These are phyloP conservation scores for Aspergillus saccharolyticus DNA, from an alignment of 495 filamentous ascomycete species.

Conservation along the genomic window DNA sequence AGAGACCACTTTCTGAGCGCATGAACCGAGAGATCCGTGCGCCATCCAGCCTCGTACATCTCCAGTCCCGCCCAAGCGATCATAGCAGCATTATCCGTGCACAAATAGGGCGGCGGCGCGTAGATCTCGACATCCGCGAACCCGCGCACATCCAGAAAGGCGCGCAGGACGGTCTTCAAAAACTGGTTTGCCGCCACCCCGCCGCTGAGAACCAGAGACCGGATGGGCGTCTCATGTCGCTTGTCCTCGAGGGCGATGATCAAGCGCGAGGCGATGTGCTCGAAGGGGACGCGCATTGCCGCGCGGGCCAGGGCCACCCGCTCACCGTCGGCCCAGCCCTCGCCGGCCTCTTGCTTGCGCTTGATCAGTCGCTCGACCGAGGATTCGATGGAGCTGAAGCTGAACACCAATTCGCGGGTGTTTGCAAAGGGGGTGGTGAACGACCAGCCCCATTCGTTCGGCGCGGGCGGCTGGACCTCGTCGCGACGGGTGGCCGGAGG, in stretches of 20 bases:
- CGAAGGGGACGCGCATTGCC: constrained; percentile 75
- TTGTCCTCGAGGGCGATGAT: constrained; percentile 55
- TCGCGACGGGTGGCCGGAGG: constrained; percentile 50
- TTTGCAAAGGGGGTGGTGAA: constrained; percentile 52
- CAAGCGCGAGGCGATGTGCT: constrained; percentile 73
- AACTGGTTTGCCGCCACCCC: constrained; percentile 84
- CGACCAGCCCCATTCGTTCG: constrained; percentile 51
- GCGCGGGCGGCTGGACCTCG: constrained; percentile 38
- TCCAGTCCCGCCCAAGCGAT: constrained; percentile 91
- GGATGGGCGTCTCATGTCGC: constrained; percentile 27
- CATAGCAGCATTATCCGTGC: constrained; percentile 98
- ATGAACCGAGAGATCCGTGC: constrained; percentile 51
- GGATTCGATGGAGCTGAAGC: constrained; percentile 60
- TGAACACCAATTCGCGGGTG: constrained; percentile 50
- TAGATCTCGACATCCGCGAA: constrained; percentile 57
- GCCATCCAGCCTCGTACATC: constrained; percentile 80
- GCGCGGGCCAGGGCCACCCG: constrained; percentile 61
- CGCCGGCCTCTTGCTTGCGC: constrained; percentile 23
- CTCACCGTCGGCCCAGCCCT: constrained; percentile 36
- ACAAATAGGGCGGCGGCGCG: constrained; percentile 69
- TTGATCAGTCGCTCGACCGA: constrained; percentile 44
- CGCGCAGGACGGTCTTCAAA: constrained; percentile 61
- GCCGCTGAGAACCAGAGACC: constrained; percentile 75
- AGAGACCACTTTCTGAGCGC: constrained; percentile 74
- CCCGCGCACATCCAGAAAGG: constrained; percentile 58